Evolutionary conservation across 1,139 yeast species (phyloP).

Genomic region (Suhomyces wounanorum): DNA sequence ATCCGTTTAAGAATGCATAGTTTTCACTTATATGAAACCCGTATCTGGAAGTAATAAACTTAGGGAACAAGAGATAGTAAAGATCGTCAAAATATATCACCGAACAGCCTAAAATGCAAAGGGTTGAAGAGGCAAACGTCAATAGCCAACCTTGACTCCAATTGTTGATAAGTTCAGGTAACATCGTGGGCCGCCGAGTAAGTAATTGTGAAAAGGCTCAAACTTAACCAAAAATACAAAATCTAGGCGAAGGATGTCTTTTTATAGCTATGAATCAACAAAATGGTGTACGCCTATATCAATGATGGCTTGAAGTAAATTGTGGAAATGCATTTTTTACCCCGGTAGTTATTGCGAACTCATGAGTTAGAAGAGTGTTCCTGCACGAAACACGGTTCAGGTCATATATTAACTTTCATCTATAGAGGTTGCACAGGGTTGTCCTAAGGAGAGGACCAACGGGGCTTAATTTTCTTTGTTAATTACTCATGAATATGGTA

Average conservation of each 20-base stretch:
- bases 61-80: constrained; percentile 36
- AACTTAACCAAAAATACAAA: not conserved
- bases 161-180: constrained; percentile 8
- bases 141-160: constrained; percentile 27
- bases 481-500: not conserved
- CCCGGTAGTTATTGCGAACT: constrained; percentile 6
- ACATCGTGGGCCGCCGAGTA: not conserved
- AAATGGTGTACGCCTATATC: not conserved
- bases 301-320: not conserved
- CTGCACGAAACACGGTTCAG: not conserved
- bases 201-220: not conserved
- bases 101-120: constrained; percentile 26
- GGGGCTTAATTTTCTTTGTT: not conserved
- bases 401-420: not conserved
- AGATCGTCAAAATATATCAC: constrained; percentile 26
- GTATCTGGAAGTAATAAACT: constrained; percentile 37
- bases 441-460: not conserved
- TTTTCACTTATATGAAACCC: constrained; percentile 62
- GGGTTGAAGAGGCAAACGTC: constrained; percentile 23
- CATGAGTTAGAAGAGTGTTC: not conserved
- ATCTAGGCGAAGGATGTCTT: not conserved
- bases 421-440: not conserved
- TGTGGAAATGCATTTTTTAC: not conserved
- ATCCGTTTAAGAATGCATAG: constrained; percentile 60
- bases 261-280: not conserved